Base-by-base conservation (phyloP, 306 rosid species). In the Pyrus bretschneideri region DNA sequence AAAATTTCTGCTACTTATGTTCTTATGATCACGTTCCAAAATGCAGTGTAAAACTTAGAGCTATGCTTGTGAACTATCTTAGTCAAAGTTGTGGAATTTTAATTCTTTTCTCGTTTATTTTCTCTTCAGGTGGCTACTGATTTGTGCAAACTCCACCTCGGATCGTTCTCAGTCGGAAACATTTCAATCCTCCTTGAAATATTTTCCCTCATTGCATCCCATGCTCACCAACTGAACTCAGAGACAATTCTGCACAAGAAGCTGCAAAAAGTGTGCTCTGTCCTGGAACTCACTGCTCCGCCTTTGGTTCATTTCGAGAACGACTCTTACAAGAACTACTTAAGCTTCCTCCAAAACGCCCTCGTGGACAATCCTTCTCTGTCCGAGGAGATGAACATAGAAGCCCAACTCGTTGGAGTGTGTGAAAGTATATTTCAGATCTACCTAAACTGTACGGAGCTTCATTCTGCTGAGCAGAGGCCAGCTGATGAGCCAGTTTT, bases 241-340 rank as follows among this genome's bases (percentile, higher is more conserved):
- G 92, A 92, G 71, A 78, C 85, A 63, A 71, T 81, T 76, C 76
- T 89, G 81, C 91, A 85, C 78, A 89, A 88, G 85, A 92, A 95
- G 85, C 90, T 95, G 82, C 92, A 91, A 62, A 92, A 82, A 86
- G 88, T 87, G 45, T 95, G 97, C 81, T 89, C 97, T 65, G 81
- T 95, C 85, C 89, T 95, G n/a, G 99, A 91, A 83, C 83, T 92
- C 46, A 85, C 93, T 63, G 86, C 90, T 76, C 99, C 99, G 0
- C 99, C 99, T n/a, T 80, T 89, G 84, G 97, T 95, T 82, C 99
- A 95, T 88, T 95, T 95, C 31, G 99, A 95, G 89, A 95, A 90
- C 9, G 99, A 95, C 82, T 89, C 99, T 52, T 86, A 87, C 78
- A 91, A 79, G 82, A 90, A 82, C 81, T 84, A 81, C 76, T 97